Base-by-base conservation (phyloP, 1,139 yeast species). In the Magnusiomyces starmeri region DNA sequence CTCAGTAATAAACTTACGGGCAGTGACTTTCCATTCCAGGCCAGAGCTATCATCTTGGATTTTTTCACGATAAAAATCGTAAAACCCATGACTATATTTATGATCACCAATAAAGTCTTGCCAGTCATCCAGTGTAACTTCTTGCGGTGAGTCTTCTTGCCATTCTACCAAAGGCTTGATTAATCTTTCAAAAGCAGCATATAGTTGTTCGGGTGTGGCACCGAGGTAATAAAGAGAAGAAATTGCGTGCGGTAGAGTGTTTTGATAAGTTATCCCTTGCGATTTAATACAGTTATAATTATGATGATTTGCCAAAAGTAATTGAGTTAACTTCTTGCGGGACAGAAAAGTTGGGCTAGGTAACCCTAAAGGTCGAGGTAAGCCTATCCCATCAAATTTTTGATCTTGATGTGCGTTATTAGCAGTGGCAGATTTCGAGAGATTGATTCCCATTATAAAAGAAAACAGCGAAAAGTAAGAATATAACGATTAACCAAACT, bases 121-220 rank as follows among this genome's bases (percentile, higher is more conserved):
- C 67, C 70, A 68, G 46, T 67, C 69, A 8, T 61, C 62, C 37
- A 60, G 62, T 1, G 68, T 66, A 12, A 68, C 62, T 46, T 59
- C 70, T 9, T 60, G 58, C 2, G 70, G 70, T 27, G 60, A 53
- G 51, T 66, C 70, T 44, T 66, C 69, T 22, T 51, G 48, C 63
- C 63, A 61, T 14, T 46, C 44, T 21, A 43, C 59, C 6, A 57
- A 48, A 2, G 24, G 32, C 3, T 43, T 47, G 4, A 54, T 46
- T 18, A 25, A 14, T 4, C 42, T 27, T 41, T 61, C 64, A 48
- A 55, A 61, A 2, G 58, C 34, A 3, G 56, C 56, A n/a, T 53
- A 44, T 20, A 61, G 50, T 22, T 51, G 56, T 14, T 45, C 45
- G 9, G 60, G 50, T 6, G 54, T 43, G 8, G 64, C 64, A 6